Base-by-base conservation (phyloP, 2,329 filamentous ascomycete genomes). In the Paracorniculantispora psalliotae region DNA sequence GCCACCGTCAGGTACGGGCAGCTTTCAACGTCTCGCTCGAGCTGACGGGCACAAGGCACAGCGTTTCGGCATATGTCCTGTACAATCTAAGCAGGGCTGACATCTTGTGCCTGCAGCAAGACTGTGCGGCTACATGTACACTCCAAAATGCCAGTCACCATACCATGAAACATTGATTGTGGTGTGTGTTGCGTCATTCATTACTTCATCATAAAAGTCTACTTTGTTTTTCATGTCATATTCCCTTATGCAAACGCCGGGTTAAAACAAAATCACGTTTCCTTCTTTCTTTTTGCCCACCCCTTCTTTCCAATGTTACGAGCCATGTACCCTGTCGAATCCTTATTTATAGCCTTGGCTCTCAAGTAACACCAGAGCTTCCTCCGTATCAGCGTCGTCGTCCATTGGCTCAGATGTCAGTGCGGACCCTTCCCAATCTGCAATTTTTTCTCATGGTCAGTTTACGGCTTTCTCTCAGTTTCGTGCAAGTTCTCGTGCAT, bases 361-460 rank as follows among this genome's bases (percentile, higher is more conserved):
- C 23, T 17, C 26, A 23, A 58, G n/a, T n/a, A 54, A 7, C 2
- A 33, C 35, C 10, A 19, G 17, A 2, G 39, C 47, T 7, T 37
- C 39, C 26, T 49, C 53, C 15, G 39, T 25, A 1, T 57, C 59
- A 10, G 13, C 46, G 2, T 46, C 59, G 2, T 60, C 58, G 2
- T 82, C 81, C 67, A 81, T 74, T 59, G 77, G 77, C 33, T 84
- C 82, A 7, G 82, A 85, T 50, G 82, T 84, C 48, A 69, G 79
- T 64, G 74, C 75, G 47, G 78, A 84, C 64, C 77, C 77, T 63
- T 82, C 80, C 81, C 82, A 84, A 61, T 83, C 81, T 82, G 70
- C 61, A 25, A 56, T 49, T 6, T n/a, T n/a, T n/a, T n/a, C n/a
- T n/a, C n/a, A n/a, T n/a, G n/a, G 61, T 57, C 17, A 57, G 53